A percentile compares a stretch with the other conserved stretches of the same genome.
These are phyloP conservation scores for Metschnikowia henanensis DNA, from an alignment of 805 yeast species.

Conservation along the genomic window DNA sequence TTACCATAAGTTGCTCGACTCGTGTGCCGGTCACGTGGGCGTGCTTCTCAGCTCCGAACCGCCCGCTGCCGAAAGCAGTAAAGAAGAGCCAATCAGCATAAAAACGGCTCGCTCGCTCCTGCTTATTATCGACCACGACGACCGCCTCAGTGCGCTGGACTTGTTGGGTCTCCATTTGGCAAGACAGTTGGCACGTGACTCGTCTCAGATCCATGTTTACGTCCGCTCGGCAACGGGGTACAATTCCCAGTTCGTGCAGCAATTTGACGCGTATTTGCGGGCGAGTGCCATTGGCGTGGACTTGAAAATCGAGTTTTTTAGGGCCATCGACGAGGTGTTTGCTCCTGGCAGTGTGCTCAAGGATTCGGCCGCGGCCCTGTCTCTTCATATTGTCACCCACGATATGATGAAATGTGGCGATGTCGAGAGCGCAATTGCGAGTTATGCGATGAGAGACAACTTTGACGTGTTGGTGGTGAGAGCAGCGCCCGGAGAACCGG, in stretches of 20 bases:
- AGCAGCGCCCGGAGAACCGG: conserved; percentile 4
- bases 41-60: conserved; percentile 23
- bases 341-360: neutral
- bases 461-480: conserved; percentile 18
- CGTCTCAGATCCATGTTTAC: conserved; percentile 9
- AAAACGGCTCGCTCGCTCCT: conserved; percentile 17
- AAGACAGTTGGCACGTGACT: conserved; percentile 18
- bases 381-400: conserved; percentile 12
- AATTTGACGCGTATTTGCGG: conserved; percentile 13
- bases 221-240: conserved; percentile 15
- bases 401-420: conserved; percentile 12
- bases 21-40: conserved; percentile 32
- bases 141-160: conserved; percentile 34
- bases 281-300: conserved; percentile 6
- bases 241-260: conserved; percentile 17
- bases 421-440: neutral
- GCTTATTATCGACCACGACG: conserved; percentile 32
- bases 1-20: conserved; percentile 27
- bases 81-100: neutral
- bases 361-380: neutral
- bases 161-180: conserved; percentile 31
- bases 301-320: conserved; percentile 10
- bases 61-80: too few species aligned
- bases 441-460: conserved; percentile 8
- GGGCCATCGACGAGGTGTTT: conserved; percentile 9